Percentiles rank a stretch among this genome's conserved stretches.
phyloP scores from a whole-genome alignment of 2,329 filamentous ascomycete species.

The Nemania bipapillata region DNA sequence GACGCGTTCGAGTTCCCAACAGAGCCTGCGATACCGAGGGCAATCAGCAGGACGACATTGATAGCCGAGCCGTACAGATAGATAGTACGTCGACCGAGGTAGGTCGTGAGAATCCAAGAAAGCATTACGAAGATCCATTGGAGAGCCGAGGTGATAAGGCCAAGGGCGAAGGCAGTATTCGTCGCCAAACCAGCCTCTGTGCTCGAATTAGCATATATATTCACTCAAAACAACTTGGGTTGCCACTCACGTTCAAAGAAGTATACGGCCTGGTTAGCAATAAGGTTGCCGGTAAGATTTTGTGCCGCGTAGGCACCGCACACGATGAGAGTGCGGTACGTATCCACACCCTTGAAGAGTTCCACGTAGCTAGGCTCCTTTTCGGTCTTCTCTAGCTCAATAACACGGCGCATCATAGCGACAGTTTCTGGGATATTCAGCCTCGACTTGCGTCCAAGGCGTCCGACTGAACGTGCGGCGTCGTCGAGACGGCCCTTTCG shows the following conservation, averaged over 20 bases:
- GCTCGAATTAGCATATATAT: conserved; percentile 11
- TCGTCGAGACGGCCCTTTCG: conserved; percentile 60
- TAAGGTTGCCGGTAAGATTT: conserved; percentile 71
- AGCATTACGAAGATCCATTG: conserved; percentile 68
- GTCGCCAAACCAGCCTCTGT: conserved; percentile 71
- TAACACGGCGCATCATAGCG: conserved; percentile 68
- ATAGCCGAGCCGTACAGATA: conserved; percentile 36
- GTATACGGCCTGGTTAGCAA: conserved; percentile 71
- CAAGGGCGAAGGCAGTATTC: conserved; percentile 34
- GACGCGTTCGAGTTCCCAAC: conserved; percentile 56
- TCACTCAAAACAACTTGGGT: not conserved
- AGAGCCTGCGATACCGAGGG: conserved; percentile 68
- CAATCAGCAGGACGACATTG: conserved; percentile 31
- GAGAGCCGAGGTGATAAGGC: conserved; percentile 35
- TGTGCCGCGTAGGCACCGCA: conserved; percentile 68
- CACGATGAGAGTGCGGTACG: conserved; percentile 64
- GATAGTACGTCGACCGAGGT: conserved; percentile 60
- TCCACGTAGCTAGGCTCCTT: conserved; percentile 54
- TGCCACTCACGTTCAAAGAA: conserved; percentile 65
- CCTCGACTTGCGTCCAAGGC: conserved; percentile 58
- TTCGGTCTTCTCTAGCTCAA: conserved; percentile 63
- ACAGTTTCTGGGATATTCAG: conserved; percentile 58
- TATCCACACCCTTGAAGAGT: conserved; percentile 66
- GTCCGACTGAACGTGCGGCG: conserved; percentile 59
- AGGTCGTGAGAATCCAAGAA: conserved; percentile 73